Base-by-base conservation (phyloP, 331 rosid genomes). In the Erythrophleum ivorense region DNA sequence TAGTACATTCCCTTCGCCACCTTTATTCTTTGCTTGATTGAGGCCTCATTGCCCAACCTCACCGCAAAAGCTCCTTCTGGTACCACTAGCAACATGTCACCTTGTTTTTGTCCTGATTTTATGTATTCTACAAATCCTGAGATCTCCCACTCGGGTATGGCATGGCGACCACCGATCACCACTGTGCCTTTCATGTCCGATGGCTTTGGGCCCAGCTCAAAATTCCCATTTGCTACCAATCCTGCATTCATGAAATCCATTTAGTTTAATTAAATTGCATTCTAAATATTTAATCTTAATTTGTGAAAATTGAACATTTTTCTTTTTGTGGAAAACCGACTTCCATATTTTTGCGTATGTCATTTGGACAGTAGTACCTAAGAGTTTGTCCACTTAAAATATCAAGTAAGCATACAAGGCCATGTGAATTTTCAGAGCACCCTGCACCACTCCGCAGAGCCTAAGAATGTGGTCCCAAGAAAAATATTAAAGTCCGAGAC, bases 41-140 rank as follows among this genome's bases (percentile, higher is more conserved):
- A 92, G 2, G 97, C 97, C 34, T 91, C 93, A 63, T 92, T 90
- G 2, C 97, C 97, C 2, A 92, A 92, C 76, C 97, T 85, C n/a
- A 92, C 93, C 0, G 97, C 97, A 82, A 79, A 86, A 12, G 92
- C 92, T 10, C 97, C 97, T 69, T 89, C 92, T 1, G 97, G 97
- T 41, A 92, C 97, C 40, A 89, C 88, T 31, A 92, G 89, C 79
- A 92, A 72, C 97, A 92, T 92, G 90, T 92, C 97, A 29, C 92
- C 96, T 52, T 91, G 96, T 81, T 88, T 91, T 43, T 91, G 93
- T 19, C 96, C 96, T 0, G 96, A 84, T 74, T 88, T 92, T 14
- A 92, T 85, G 92, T 92, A 92, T 80, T 92, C 97, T 0, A 92
- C 86, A 54, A 85, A 89, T 2, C 97, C 97, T 2, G 93, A 89